These are phyloP conservation scores for Manihot esculenta DNA, from an alignment of 441 rosid genomes.

Conservation along the genomic window DNA sequence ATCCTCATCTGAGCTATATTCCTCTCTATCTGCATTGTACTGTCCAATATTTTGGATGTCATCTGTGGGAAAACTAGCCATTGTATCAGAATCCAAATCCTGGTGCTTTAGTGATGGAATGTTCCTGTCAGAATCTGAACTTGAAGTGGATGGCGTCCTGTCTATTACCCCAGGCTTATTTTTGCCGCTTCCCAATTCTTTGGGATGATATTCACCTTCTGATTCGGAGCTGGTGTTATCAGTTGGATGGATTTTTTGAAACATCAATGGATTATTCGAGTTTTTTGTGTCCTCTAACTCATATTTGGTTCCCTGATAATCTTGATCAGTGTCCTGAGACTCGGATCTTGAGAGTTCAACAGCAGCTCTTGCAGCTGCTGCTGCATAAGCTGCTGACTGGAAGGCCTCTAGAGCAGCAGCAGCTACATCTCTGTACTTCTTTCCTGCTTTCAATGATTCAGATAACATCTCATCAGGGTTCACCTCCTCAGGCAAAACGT, in stretches of 20 bases:
- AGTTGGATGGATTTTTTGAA: constrained; percentile 14
- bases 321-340: constrained; percentile 24
- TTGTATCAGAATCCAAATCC: constrained; percentile 11
- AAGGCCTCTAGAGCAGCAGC: constrained; percentile 49
- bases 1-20: constrained; percentile 16
- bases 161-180: constrained; percentile 11
- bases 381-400: constrained; percentile 49
- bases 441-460: constrained; percentile 23
- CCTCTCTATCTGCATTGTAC: constrained; percentile 7
- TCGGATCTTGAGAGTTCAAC: constrained; percentile 39
- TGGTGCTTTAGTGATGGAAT: neutral
- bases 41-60: constrained; percentile 5
- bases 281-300: constrained; percentile 6
- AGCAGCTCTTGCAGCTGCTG: constrained; percentile 52
- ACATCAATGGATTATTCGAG: neutral
- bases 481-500: neutral
- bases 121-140: constrained; percentile 17
- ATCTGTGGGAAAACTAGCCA: neutral
- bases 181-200: constrained; percentile 15
- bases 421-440: constrained; percentile 33
- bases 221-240: constrained; percentile 22
- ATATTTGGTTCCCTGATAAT: constrained; percentile 1
- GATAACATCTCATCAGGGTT: constrained; percentile 19
- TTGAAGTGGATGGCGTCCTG: constrained; percentile 10
- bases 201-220: constrained; percentile 16